phyloP scores from a whole-genome alignment of 495 filamentous ascomycete genomes.

The Aspergillus haitiensis region DNA sequence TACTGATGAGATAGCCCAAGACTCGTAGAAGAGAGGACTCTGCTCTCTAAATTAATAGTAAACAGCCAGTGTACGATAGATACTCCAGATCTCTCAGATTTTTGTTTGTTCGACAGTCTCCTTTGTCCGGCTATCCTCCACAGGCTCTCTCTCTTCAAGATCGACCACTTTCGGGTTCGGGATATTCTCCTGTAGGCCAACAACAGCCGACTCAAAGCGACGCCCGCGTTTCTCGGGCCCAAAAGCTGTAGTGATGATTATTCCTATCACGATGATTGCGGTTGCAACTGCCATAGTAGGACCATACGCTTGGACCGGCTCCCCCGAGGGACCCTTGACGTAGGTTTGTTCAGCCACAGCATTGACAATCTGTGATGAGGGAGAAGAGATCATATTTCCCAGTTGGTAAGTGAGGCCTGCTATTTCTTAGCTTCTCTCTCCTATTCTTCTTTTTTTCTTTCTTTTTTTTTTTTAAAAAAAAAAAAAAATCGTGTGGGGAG shows the following conservation, averaged over 20 bases:
- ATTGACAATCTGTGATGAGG: slow-evolving; percentile 71
- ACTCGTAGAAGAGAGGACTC: no score
- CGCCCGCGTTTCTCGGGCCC: slow-evolving; percentile 64
- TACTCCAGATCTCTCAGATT: background rate
- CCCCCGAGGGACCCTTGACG: slow-evolving; percentile 46
- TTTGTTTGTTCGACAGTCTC: background rate
- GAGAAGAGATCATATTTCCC: slow-evolving; percentile 74
- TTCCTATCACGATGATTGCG: slow-evolving; percentile 65
- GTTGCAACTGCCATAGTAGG: slow-evolving; percentile 69
- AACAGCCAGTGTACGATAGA: background rate
- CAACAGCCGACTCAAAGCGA: slow-evolving; percentile 61
- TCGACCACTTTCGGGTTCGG: slow-evolving; percentile 20
- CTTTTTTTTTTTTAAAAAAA: background rate
- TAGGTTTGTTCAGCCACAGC: slow-evolving; percentile 59
- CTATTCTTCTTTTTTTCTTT: no score
- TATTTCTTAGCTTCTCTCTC: background rate
- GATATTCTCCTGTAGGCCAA: slow-evolving; percentile 50
- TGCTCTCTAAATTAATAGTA: background rate
- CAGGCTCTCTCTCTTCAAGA: slow-evolving; percentile 22
- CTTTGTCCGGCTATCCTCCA: slow-evolving; percentile 1
- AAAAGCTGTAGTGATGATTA: slow-evolving; percentile 56
- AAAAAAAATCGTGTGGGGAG: background rate
- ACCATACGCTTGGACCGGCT: slow-evolving; percentile 63
- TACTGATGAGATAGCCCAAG: no score
- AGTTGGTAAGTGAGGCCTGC: slow-evolving; percentile 62